Evolutionary conservation across 805 yeast genomes (phyloP).

Genomic region (Diddensiella santjacobensis): DNA sequence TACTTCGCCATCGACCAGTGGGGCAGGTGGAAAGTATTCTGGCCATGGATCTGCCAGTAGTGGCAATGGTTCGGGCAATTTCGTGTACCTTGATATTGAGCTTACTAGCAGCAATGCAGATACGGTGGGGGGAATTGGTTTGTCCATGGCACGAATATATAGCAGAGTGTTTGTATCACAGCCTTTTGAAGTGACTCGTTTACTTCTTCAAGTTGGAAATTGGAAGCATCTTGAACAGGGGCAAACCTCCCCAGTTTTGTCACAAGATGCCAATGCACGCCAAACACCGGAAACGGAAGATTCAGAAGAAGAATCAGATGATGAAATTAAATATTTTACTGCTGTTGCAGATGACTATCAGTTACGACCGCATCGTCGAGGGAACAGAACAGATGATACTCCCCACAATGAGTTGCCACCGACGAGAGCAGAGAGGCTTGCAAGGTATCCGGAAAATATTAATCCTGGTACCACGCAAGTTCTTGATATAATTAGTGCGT

Average conservation of each 20-base stretch:
- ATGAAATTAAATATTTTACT: slow-evolving; percentile 44
- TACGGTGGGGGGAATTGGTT: slow-evolving; percentile 51
- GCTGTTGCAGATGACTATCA: slow-evolving; percentile 25
- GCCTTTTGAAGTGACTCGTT: slow-evolving; percentile 81
- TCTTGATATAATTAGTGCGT: slow-evolving; percentile 37
- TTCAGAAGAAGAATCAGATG: slow-evolving; percentile 36
- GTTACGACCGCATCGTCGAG: slow-evolving; percentile 13
- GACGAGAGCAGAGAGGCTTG: background rate
- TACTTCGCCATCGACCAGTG: slow-evolving; percentile 2
- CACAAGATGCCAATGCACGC: slow-evolving; percentile 10
- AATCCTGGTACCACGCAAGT: slow-evolving; percentile 30
- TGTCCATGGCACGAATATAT: slow-evolving; percentile 66
- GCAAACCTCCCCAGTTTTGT: background rate
- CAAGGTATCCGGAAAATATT: slow-evolving; percentile 13
- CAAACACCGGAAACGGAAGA: slow-evolving; percentile 12
- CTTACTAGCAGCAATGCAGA: slow-evolving; percentile 49
- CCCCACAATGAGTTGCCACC: slow-evolving; percentile 4
- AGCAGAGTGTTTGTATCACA: slow-evolving; percentile 67
- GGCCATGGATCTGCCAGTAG: background rate
- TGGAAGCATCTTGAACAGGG: slow-evolving; percentile 20
- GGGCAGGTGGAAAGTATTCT: slow-evolving; percentile 1
- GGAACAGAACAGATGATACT: slow-evolving; percentile 6
- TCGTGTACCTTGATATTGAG: slow-evolving; percentile 49
- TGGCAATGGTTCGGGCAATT: background rate
- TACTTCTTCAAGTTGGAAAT: slow-evolving; percentile 76